Conservation (phyloP, 75 land plant species). For the Pinus taeda region DNA sequence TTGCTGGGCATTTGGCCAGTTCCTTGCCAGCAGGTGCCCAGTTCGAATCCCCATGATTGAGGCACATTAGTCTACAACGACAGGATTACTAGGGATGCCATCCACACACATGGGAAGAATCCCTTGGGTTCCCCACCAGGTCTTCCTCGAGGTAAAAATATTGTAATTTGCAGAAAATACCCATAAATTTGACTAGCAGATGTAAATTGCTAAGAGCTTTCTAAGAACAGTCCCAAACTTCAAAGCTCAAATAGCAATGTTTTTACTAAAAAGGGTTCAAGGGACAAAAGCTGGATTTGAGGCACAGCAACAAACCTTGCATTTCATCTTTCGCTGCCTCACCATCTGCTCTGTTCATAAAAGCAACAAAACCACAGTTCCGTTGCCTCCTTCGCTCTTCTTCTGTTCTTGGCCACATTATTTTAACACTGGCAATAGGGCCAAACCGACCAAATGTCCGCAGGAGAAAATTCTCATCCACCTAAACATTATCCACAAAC, state of each 20-base stretch:
- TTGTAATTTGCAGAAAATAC: not conserved
- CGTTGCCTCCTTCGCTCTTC: slow-evolving; percentile 89
- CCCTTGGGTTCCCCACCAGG: too few relatives aligned
- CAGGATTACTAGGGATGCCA: too few relatives aligned
- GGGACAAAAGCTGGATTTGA: not conserved
- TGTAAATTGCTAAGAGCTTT: too few relatives aligned
- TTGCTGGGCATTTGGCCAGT: too few relatives aligned
- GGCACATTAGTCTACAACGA: too few relatives aligned
- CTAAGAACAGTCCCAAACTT: not conserved
- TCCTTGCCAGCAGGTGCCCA: too few relatives aligned
- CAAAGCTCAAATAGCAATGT: not conserved
- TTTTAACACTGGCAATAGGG: slow-evolving; percentile 98
- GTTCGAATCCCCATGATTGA: too few relatives aligned
- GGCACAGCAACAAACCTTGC: slow-evolving; percentile 67
- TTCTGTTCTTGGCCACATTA: slow-evolving; percentile 99
- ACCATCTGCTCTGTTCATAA: slow-evolving; percentile 96
- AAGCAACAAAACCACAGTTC: slow-evolving; percentile 99
- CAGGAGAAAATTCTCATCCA: slow-evolving; percentile 96
- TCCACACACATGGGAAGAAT: too few relatives aligned
- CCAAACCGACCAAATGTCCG: slow-evolving; percentile 99
- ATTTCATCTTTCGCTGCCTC: slow-evolving; percentile 99
- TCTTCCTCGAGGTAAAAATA: not conserved
- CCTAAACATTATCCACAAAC: slow-evolving; percentile 32
- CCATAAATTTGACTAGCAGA: not conserved
- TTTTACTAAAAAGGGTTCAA: not conserved